Base-by-base conservation (phyloP, 75 land plant genomes). In the Pinus albicaulis region DNA sequence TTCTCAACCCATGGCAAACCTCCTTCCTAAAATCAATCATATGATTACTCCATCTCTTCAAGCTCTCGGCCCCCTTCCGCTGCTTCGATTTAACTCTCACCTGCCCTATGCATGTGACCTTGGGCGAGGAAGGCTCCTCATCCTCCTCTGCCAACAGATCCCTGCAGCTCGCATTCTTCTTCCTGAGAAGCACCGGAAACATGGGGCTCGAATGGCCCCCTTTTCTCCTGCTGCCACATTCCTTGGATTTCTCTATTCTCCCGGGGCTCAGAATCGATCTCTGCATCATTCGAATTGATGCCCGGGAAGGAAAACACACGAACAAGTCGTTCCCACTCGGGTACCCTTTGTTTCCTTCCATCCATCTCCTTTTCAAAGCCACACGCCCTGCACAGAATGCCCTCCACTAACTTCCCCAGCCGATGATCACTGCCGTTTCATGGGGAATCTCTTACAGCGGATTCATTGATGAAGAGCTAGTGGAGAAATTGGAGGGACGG, bases 21-120 rank as follows among this genome's bases (percentile, higher is more conserved):
- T 73, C 74, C 60, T 73, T 73, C 59, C 36, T 73, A 16, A 73
- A 55, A 25, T 17, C 25, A 61, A 17, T 7, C 10, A 86, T 58
- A 77, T 83, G 81, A 77, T 81, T 80, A 13, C 80, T 82, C 92
- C 92, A 88, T 71, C 66, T 73, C 65, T 81, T 59, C 17, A 79
- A 79, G 55, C 84, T 86, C 53, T 56, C 69, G 28, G 83, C 84
- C 31, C 82, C 36, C 76, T 78, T 81, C 65, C 70, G 78, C 59
- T 87, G 80, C 88, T 83, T 89, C 52, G 85, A 80, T 80, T 91
- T 91, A 8, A 89, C 91, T 17, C 93, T 69, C 4, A 94, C 97
- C 86, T 94, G 97, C 20, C 96, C 96, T 74, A 93, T 93, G 85
- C 96, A 93, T 53, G 96, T 93, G 22, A 93, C 96, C 75, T 92